These are phyloP conservation scores for Curvularia sp. DNA, from an alignment of 2,329 filamentous ascomycete species.

Conservation along the genomic window DNA sequence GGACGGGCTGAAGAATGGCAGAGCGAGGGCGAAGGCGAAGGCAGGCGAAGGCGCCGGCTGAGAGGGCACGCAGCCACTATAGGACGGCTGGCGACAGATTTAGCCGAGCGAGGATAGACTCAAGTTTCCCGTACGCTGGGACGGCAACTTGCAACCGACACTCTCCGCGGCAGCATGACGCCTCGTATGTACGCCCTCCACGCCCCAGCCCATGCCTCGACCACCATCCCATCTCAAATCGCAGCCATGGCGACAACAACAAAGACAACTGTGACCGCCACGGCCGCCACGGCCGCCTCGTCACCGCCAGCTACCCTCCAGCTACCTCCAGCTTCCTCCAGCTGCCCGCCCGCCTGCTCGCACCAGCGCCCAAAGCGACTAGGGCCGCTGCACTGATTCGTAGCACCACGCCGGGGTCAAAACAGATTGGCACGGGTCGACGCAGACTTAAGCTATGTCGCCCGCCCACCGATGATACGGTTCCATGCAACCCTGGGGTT, in stretches of 20 bases:
- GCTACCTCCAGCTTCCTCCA: too few species aligned
- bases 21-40: slow-evolving; percentile 6
- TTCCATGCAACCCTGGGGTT: slow-evolving; percentile 12
- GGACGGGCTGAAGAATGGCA: slow-evolving; percentile 11
- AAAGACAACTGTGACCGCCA: neutral
- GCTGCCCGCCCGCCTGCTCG: neutral
- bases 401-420: slow-evolving; percentile 11
- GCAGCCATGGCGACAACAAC: neutral
- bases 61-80: slow-evolving; percentile 6
- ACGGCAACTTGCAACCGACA: slow-evolving; percentile 13
- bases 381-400: slow-evolving; percentile 11
- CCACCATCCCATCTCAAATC: neutral
- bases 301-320: too few species aligned
- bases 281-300: too few species aligned
- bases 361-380: neutral
- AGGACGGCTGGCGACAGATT: slow-evolving; percentile 20
- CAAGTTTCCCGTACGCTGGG: slow-evolving; percentile 7
- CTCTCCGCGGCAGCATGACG: slow-evolving; percentile 7
- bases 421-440: slow-evolving; percentile 16
- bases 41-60: too few species aligned
- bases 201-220: too few species aligned
- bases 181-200: neutral
- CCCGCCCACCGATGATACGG: slow-evolving; percentile 15
- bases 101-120: slow-evolving; percentile 12
- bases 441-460: slow-evolving; percentile 8